Evolutionary conservation across 805 yeast genomes (phyloP).

Genomic region (Nakazawaea pomicola): DNA sequence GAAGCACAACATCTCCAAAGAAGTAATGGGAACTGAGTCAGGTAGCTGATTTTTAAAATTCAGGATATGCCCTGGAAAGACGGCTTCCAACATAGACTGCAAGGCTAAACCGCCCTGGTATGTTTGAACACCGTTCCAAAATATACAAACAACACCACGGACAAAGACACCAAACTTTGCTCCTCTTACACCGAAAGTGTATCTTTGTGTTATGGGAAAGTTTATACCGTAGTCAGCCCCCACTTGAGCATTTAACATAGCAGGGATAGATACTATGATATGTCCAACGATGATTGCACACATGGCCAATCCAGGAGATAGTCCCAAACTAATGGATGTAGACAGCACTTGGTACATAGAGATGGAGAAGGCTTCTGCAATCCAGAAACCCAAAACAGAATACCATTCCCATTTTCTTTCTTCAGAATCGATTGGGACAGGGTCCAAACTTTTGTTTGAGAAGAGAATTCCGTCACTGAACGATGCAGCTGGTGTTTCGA

Average conservation of each 20-base stretch:
- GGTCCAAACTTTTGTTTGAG: conserved; percentile 2
- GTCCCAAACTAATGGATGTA: conserved; percentile 7
- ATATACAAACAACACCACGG: conserved; percentile 27
- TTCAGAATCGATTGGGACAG: conserved; percentile 1
- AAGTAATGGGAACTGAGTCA: conserved; percentile 21
- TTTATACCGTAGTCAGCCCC: conserved; percentile 31
- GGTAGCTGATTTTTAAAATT: conserved; percentile 21
- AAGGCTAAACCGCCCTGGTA: conserved; percentile 22
- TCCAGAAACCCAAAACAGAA: conserved; percentile 8
- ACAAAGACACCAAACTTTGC: conserved; percentile 25
- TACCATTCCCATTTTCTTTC: conserved; percentile 1
- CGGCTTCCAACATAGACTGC: conserved; percentile 22
- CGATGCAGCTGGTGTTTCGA: background rate
- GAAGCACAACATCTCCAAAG: conserved; percentile 26
- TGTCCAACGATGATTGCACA: conserved; percentile 16
- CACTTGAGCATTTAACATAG: conserved; percentile 21
- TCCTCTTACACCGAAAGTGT: conserved; percentile 28
- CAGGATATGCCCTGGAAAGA: conserved; percentile 22
- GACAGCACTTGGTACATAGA: conserved; percentile 5
- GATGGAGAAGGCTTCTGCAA: conserved; percentile 4
- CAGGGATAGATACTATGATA: conserved; percentile 14
- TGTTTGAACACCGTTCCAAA: conserved; percentile 24
- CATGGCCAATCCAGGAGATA: conserved; percentile 17
- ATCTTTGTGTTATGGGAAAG: conserved; percentile 27
- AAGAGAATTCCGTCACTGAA: conserved; percentile 2